phyloP scores from a whole-genome alignment of 139 green algal species.

The Nannochloris sp. region DNA sequence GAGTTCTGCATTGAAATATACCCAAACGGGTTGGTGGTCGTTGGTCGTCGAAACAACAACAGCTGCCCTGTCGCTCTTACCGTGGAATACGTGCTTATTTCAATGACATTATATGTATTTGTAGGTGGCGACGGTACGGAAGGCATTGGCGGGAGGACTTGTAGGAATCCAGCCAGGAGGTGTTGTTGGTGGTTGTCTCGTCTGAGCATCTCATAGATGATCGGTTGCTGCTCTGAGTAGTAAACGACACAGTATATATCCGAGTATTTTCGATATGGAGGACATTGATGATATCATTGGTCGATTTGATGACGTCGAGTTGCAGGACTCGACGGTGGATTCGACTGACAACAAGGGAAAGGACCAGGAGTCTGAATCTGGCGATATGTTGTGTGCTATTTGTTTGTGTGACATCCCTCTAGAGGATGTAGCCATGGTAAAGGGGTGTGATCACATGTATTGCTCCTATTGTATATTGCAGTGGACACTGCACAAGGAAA shows the following conservation, averaged over 20 bases:
- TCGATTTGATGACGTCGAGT: constrained; percentile 25
- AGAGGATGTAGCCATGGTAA: constrained; percentile 52
- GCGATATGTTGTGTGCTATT: constrained; percentile 67
- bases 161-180: no score
- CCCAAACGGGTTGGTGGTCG: constrained; percentile 2
- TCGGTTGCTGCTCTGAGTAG: no score
- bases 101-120: no score
- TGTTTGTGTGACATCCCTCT: constrained; percentile 56
- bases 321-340: neutral
- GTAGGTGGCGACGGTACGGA: no score
- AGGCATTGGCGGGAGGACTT: no score
- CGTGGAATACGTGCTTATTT: no score
- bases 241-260: no score
- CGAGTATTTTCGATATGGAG: neutral
- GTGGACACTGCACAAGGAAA: constrained; percentile 60
- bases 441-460: constrained; percentile 79
- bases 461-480: constrained; percentile 73
- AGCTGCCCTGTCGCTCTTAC: no score
- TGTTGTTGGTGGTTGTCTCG: no score
- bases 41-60: neutral
- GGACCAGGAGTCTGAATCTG: constrained; percentile 15
- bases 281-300: constrained; percentile 14
- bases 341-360: neutral
- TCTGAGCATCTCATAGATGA: no score
- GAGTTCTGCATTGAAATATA: neutral